Base-by-base conservation (phyloP, 345 rosid genomes). In the Sisymbrium altissimum region DNA sequence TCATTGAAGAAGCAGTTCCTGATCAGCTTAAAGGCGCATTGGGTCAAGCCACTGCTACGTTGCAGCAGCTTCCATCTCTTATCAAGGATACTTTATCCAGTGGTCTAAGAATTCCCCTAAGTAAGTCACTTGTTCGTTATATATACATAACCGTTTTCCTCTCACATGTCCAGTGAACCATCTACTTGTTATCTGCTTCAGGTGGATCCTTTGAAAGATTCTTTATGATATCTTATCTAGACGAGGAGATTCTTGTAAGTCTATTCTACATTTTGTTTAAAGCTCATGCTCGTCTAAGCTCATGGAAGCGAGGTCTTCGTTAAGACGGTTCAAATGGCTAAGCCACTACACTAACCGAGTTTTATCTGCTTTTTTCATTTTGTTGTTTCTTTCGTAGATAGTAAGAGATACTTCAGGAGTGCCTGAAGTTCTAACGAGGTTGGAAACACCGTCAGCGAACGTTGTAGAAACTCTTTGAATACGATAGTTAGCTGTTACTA, bases 161-260 rank as follows among this genome's bases (percentile, higher is more conserved):
- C 14, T 43, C 41, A 23, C n/a, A 8, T 32, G 32, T 32, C 1
- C 40, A 19, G 6, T 71, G 13, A 62, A 55, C 23, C 56, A 46
- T 11, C 57, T 55, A 44, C 7, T 60, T 32, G 46, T 21, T 15
- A 9, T 72, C 17, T 64, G 74, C 56, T 85, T 77, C 81, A 94
- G 98, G 85, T 78, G 93, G 97, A 59, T 76, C 89, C 35, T 91
- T 86, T 56, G 89, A 89, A 81, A 88, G 98, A 79, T 87, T 89
- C 67, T 91, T 94, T 83, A 87, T 91, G 96, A 91, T 94, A 73
- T 88, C 98, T 61, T 91, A 91, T 81, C 91, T 94, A 40, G 98
- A 94, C 48, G 97, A 88, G 49, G 98, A 94, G 86, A 89, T 87
- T 82, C 89, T 91, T 66, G 95, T 91, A 81, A 87, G 92, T 82